phyloP scores from a whole-genome alignment of 331 rosid genomes.

The Quercus lobata region DNA sequence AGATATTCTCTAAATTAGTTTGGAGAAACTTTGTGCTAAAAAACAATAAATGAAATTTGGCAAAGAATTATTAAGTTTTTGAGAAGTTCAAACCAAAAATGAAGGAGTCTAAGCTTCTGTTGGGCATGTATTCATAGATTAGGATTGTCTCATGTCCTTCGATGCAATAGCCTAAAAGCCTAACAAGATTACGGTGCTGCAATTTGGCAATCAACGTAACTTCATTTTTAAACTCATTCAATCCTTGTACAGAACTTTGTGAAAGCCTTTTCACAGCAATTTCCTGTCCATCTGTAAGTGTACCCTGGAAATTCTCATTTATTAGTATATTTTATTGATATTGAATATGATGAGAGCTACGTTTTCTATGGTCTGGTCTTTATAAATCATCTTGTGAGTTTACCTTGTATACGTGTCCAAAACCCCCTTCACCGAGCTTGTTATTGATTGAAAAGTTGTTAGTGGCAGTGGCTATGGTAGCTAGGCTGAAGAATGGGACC shows the following conservation, averaged over 20 bases:
- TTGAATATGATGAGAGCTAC: no score
- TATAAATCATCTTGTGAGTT: neutral
- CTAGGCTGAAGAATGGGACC: slow-evolving; percentile 25
- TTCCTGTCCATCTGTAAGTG: slow-evolving; percentile 26
- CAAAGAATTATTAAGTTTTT: neutral
- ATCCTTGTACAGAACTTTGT: neutral
- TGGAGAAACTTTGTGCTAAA: no score
- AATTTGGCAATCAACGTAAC: neutral
- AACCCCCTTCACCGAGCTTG: slow-evolving; percentile 52
- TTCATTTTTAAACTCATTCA: neutral
- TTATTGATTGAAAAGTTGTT: slow-evolving; percentile 31
- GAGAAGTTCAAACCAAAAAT: slow-evolving; percentile 23
- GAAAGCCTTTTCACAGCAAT: neutral
- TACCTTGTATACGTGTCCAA: slow-evolving; percentile 47
- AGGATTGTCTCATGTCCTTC: slow-evolving; percentile 21
- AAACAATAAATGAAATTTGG: neutral
- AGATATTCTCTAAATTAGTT: no score
- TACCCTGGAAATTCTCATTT: slow-evolving; percentile 19
- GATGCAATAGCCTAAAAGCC: slow-evolving; percentile 22
- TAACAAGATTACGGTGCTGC: slow-evolving; percentile 15
- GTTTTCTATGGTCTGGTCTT: no score
- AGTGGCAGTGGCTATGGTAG: slow-evolving; percentile 28
- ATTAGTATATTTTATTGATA: neutral
- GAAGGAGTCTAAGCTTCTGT: slow-evolving; percentile 33
- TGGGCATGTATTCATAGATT: slow-evolving; percentile 45